Evolutionary conservation across 2,329 filamentous ascomycete species (phyloP).

Genomic region (Cladosporium oxysporum): DNA sequence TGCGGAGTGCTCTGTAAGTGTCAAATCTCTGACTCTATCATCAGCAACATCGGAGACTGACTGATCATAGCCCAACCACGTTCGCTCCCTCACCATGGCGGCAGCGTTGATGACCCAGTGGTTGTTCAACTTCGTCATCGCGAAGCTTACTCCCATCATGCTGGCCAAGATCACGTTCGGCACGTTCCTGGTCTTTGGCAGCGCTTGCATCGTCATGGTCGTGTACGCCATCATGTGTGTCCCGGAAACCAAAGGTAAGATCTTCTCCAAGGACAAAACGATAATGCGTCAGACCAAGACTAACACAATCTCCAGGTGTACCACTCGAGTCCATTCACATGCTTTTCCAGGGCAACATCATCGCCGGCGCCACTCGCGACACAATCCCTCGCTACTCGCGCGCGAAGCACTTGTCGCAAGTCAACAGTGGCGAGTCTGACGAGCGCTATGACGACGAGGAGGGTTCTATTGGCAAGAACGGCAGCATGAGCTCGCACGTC

Average conservation of each 20-base stretch:
- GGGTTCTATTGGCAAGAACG: constrained; percentile 23
- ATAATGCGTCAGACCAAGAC: not conserved
- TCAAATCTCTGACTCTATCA: not conserved
- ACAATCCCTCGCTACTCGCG: constrained; percentile 41
- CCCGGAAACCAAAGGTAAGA: constrained; percentile 43
- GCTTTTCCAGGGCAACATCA: constrained; percentile 46
- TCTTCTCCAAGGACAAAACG: not conserved
- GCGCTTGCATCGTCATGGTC: constrained; percentile 45
- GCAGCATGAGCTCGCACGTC: constrained; percentile 17
- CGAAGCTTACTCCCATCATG: constrained; percentile 44
- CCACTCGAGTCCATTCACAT: constrained; percentile 45
- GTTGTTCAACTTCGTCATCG: constrained; percentile 43
- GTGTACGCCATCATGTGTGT: constrained; percentile 45
- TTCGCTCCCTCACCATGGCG: constrained; percentile 47
- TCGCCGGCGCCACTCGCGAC: constrained; percentile 43
- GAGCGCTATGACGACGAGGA: constrained; percentile 33
- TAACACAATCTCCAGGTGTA: constrained; percentile 30
- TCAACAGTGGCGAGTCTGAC: constrained; percentile 27
- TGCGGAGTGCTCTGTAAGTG: constrained; percentile 35
- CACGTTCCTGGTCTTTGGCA: constrained; percentile 44
- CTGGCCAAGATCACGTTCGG: constrained; percentile 46
- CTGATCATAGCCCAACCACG: constrained; percentile 29
- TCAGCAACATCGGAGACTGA: constrained; percentile 5
- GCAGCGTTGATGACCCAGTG: constrained; percentile 50
- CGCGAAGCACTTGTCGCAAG: constrained; percentile 39